phyloP scores from a whole-genome alignment of 768 basidiomycete species.

The Russula dissimulans region DNA sequence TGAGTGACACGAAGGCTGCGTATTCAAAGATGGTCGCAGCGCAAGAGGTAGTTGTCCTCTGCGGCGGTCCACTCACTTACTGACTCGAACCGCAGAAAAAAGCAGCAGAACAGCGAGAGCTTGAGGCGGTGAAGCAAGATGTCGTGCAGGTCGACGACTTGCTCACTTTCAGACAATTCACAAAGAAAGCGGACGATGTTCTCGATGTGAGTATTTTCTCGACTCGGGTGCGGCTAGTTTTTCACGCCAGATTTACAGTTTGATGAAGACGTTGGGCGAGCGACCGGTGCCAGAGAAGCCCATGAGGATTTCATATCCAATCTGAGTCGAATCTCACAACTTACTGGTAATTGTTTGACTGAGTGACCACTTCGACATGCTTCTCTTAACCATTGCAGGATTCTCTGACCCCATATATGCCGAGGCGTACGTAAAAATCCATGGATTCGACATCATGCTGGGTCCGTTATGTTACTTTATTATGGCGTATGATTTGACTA shows the following conservation, averaged over 20 bases:
- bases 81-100: constrained; percentile 49
- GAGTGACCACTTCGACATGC: neutral
- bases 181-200: constrained; percentile 82
- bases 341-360: constrained; percentile 54
- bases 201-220: constrained; percentile 42
- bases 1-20: constrained; percentile 82
- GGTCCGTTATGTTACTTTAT: constrained; percentile 36
- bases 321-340: constrained; percentile 83
- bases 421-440: constrained; percentile 95
- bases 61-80: neutral
- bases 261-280: constrained; percentile 79
- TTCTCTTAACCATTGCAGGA: constrained; percentile 35
- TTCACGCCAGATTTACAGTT: constrained; percentile 42
- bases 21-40: constrained; percentile 94
- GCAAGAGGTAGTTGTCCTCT: constrained; percentile 58
- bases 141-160: constrained; percentile 92
- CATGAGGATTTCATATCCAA: constrained; percentile 94
- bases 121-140: constrained; percentile 56
- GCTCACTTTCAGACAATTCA: constrained; percentile 87
- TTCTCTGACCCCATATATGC: constrained; percentile 99
- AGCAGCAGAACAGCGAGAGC: constrained; percentile 82
- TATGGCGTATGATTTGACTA: neutral
- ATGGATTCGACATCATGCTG: constrained; percentile 93
- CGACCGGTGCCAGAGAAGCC: constrained; percentile 75
- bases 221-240: neutral